phyloP scores from a whole-genome alignment of 768 basidiomycete genomes.

The Hygrocybe punicea region DNA sequence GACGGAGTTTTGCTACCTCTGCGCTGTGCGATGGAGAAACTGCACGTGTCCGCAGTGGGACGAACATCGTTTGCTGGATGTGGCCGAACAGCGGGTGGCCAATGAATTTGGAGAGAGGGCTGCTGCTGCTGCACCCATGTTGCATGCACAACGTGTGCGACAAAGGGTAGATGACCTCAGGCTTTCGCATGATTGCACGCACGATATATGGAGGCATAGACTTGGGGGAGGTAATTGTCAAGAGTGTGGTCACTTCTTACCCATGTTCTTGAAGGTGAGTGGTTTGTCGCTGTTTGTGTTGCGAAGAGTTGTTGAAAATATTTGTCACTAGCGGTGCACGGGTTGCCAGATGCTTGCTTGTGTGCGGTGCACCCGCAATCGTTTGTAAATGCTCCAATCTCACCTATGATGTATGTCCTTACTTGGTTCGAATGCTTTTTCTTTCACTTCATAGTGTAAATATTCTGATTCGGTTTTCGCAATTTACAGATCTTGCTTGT shows the following conservation, averaged over 20 bases:
- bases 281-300: no score
- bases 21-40: constrained; percentile 58
- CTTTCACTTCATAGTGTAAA: no score
- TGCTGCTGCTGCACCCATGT: constrained; percentile 24
- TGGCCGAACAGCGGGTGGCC: constrained; percentile 47
- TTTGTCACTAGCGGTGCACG: constrained; percentile 37
- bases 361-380: constrained; percentile 39
- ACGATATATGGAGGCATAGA: constrained; percentile 31
- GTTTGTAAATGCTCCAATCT: constrained; percentile 27
- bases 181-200: constrained; percentile 51
- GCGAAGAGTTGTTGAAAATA: no score
- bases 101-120: constrained; percentile 33
- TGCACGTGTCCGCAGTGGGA: constrained; percentile 67
- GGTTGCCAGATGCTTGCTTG: constrained; percentile 38
- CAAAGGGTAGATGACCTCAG: constrained; percentile 39
- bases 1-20: constrained; percentile 62
- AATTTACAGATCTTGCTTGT: no score
- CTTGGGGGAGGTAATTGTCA: constrained; percentile 42
- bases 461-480: no score
- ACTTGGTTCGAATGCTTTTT: no score
- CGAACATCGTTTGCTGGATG: constrained; percentile 42
- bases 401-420: no score
- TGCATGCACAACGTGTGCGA: constrained; percentile 31
- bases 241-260: constrained; percentile 39
- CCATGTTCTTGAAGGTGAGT: constrained; percentile 50